phyloP scores from a whole-genome alignment of 352 stramenopile genomes.

The Pythium vanterpoolii region DNA sequence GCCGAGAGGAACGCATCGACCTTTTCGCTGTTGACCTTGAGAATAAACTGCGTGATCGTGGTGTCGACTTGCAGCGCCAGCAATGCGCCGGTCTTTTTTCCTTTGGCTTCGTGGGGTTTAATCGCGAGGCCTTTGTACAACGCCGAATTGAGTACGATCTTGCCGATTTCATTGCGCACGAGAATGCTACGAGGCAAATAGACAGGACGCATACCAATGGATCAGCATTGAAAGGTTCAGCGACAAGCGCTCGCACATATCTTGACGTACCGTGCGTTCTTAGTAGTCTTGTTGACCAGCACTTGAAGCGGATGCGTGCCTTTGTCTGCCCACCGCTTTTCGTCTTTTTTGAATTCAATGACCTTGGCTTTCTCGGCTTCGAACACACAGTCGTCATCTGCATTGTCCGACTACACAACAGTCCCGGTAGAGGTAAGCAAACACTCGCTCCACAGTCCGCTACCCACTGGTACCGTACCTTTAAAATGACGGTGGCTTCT shows the following conservation, averaged over 20 bases:
- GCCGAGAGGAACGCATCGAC: constrained; percentile 61
- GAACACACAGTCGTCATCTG: constrained; percentile 73
- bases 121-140: constrained; percentile 79
- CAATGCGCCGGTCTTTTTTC: constrained; percentile 72
- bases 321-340: constrained; percentile 88
- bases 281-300: constrained; percentile 71
- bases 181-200: constrained; percentile 42
- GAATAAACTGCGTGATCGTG: constrained; percentile 59
- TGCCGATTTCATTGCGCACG: constrained; percentile 82
- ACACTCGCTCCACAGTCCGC: background rate
- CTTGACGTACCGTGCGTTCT: constrained; percentile 46
- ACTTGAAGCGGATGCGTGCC: constrained; percentile 77
- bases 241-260: background rate
- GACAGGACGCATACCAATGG: no score
- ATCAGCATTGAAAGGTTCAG: no score
- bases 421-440: background rate
- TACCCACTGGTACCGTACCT: constrained; percentile 37
- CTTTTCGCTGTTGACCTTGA: constrained; percentile 69
- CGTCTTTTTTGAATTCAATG: constrained; percentile 84
- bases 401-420: constrained; percentile 42
- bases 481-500: constrained; percentile 84
- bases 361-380: constrained; percentile 77
- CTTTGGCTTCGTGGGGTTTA: constrained; percentile 61
- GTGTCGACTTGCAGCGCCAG: constrained; percentile 63
- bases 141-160: constrained; percentile 81